A percentile compares a stretch with the other conserved stretches of the same genome.
These are phyloP conservation scores for Fonsecaea multimorphosa DNA, from an alignment of 2,329 filamentous ascomycete species.

Conservation along the genomic window DNA sequence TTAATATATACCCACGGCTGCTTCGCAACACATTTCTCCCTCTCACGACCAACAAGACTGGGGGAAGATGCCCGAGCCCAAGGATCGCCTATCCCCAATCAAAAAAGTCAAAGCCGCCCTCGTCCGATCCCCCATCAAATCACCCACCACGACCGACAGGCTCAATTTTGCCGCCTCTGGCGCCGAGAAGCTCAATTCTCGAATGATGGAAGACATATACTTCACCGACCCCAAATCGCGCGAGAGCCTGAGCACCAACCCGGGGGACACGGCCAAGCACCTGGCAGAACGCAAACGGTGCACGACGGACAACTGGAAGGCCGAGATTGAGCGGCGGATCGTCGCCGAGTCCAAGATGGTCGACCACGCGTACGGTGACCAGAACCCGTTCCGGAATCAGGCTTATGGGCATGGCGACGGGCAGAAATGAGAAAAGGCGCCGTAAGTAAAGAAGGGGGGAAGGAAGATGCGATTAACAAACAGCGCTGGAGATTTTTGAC, in stretches of 20 bases:
- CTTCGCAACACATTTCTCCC: not conserved
- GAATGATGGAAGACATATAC: slow-evolving; percentile 30
- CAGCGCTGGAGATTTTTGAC: not conserved
- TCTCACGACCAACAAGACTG: not conserved
- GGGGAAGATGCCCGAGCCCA: slow-evolving; percentile 7
- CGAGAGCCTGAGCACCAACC: slow-evolving; percentile 22
- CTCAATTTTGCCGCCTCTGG: not conserved
- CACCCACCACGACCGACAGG: not conserved
- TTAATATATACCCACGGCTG: not conserved
- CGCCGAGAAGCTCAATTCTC: not conserved
- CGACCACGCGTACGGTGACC: slow-evolving; percentile 22
- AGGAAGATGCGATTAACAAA: not conserved
- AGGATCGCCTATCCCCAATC: slow-evolving; percentile 12
- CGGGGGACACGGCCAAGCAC: slow-evolving; percentile 17
- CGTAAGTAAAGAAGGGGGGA: not conserved
- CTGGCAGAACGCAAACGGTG: slow-evolving; percentile 5
- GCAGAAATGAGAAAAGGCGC: slow-evolving; percentile 17
- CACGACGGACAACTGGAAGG: slow-evolving; percentile 23
- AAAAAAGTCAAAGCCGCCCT: slow-evolving; percentile 16
- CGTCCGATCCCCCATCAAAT: slow-evolving; percentile 1
- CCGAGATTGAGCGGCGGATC: slow-evolving; percentile 27
- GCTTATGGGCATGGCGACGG: slow-evolving; percentile 28
- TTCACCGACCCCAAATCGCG: slow-evolving; percentile 21
- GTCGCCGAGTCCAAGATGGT: slow-evolving; percentile 12
- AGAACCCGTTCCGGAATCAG: slow-evolving; percentile 8